Percentiles rank a stretch among this genome's conserved stretches.
These are phyloP conservation scores for Aspergillus ellipticus DNA, from an alignment of 495 filamentous ascomycete species.

Conservation along the genomic window DNA sequence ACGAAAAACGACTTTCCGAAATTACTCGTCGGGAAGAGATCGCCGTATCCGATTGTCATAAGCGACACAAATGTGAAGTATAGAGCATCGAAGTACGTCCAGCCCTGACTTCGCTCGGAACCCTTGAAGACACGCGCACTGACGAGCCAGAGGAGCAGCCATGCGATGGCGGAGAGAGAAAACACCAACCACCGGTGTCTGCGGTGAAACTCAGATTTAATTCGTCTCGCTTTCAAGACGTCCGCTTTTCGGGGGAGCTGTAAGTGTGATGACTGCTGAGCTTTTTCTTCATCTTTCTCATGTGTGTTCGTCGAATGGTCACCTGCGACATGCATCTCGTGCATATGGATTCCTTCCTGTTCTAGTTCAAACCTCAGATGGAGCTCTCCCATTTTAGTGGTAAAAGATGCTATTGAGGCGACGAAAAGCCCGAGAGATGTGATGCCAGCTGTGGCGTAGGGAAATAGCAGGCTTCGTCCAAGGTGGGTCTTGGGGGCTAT, in stretches of 20 bases:
- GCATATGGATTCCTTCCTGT: slow-evolving; percentile 65
- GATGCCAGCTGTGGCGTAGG: slow-evolving; percentile 76
- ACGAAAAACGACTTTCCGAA: slow-evolving; percentile 80
- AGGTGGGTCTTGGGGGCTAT: slow-evolving; percentile 57
- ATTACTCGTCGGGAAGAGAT: slow-evolving; percentile 65
- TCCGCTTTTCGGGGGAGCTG: neutral
- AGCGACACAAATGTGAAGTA: slow-evolving; percentile 80
- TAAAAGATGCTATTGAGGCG: slow-evolving; percentile 55
- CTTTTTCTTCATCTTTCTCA: slow-evolving; percentile 15
- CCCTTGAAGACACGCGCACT: slow-evolving; percentile 70
- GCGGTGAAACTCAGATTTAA: neutral
- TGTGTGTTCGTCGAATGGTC: neutral
- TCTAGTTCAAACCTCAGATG: slow-evolving; percentile 57
- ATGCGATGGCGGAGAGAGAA: slow-evolving; percentile 54
- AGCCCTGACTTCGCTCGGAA: slow-evolving; percentile 53
- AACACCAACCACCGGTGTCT: slow-evolving; percentile 39
- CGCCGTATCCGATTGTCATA: slow-evolving; percentile 84
- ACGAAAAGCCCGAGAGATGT: slow-evolving; percentile 81
- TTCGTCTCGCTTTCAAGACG: neutral
- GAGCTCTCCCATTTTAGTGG: slow-evolving; percentile 61
- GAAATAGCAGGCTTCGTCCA: slow-evolving; percentile 68
- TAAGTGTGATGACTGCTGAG: neutral
- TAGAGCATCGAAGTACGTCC: slow-evolving; percentile 76
- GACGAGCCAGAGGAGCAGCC: slow-evolving; percentile 60
- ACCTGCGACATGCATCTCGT: slow-evolving; percentile 42